Percentiles rank a stretch among this genome's conserved stretches.
Conservation (phyloP, 2,329 filamentous ascomycete genomes). For the Zasmidium angulare region DNA sequence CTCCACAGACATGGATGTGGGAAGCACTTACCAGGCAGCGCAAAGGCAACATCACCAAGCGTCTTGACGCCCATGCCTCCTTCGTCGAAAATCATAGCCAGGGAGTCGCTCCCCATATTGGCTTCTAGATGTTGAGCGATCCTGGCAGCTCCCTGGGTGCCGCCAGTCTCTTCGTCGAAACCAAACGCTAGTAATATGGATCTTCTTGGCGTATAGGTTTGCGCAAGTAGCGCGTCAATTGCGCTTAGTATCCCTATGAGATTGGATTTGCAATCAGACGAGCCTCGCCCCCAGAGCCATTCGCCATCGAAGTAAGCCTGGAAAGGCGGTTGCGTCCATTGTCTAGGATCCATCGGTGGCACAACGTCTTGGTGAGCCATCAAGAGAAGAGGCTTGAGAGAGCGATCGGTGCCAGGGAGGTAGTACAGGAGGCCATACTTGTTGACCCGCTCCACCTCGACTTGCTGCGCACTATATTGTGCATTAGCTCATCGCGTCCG, state of each 20-base stretch:
- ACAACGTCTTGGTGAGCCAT: constrained; percentile 68
- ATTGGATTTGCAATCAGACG: constrained; percentile 62
- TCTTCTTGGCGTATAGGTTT: constrained; percentile 53
- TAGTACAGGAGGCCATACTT: constrained; percentile 60
- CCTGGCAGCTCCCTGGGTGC: constrained; percentile 51
- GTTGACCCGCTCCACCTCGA: constrained; percentile 57
- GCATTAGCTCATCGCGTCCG: not conserved
- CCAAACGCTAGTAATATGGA: constrained; percentile 34
- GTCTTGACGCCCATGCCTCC: constrained; percentile 49
- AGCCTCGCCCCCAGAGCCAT: constrained; percentile 62
- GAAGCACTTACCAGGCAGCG: constrained; percentile 42
- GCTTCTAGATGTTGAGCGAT: constrained; percentile 39
- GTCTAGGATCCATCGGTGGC: constrained; percentile 54
- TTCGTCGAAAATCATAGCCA: constrained; percentile 50
- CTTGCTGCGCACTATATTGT: constrained; percentile 37
- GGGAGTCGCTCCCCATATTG: not conserved
- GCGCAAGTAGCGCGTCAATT: constrained; percentile 55
- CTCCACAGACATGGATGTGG: not conserved
- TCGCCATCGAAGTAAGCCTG: constrained; percentile 59
- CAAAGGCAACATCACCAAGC: constrained; percentile 51
- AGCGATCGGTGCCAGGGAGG: constrained; percentile 53
- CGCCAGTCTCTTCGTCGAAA: constrained; percentile 42
- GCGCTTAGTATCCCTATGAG: constrained; percentile 59
- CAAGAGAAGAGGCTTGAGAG: constrained; percentile 57
- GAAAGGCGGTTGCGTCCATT: constrained; percentile 63